These are phyloP conservation scores for Kodamaea laetipori DNA, from an alignment of 805 yeast species.

Conservation along the genomic window DNA sequence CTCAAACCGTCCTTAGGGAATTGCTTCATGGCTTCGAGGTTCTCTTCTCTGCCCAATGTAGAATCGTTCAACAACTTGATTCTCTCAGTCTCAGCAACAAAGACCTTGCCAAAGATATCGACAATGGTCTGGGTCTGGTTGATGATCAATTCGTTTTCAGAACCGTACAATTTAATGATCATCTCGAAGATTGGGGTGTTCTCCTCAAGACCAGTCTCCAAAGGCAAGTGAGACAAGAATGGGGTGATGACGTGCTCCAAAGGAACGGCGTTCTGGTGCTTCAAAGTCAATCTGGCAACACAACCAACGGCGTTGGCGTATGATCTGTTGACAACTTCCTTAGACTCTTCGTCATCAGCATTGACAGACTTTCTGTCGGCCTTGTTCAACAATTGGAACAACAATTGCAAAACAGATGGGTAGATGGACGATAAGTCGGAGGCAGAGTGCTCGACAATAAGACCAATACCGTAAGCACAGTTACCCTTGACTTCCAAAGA, in stretches of 20 bases:
- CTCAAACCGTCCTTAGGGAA: conserved; percentile 71
- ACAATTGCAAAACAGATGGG: conserved; percentile 69
- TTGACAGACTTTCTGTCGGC: conserved; percentile 55
- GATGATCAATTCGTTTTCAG: conserved; percentile 56
- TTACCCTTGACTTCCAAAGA: conserved; percentile 90
- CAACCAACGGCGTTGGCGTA: conserved; percentile 96
- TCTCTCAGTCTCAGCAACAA: conserved; percentile 74
- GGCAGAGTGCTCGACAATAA: conserved; percentile 56
- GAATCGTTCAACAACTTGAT: conserved; percentile 68
- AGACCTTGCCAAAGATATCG: conserved; percentile 67
- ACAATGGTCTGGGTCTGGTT: conserved; percentile 62
- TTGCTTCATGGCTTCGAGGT: conserved; percentile 74
- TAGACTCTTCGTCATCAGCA: conserved; percentile 70
- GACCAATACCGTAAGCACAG: conserved; percentile 94
- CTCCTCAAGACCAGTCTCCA: conserved; percentile 87
- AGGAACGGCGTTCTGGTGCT: conserved; percentile 73
- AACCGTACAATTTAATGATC: conserved; percentile 69
- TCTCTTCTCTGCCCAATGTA: conserved; percentile 84
- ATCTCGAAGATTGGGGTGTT: conserved; percentile 86
- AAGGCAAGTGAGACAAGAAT: conserved; percentile 77
- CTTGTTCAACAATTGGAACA: conserved; percentile 78
- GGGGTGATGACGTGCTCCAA: conserved; percentile 71
- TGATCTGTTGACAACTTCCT: conserved; percentile 78
- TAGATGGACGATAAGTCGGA: conserved; percentile 65
- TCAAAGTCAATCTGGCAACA: conserved; percentile 86